Evolutionary conservation across 2,329 filamentous ascomycete species (phyloP), one percentile per base, ranked within the genome.

Genomic region (Talaromyces pinophilus): DNA sequence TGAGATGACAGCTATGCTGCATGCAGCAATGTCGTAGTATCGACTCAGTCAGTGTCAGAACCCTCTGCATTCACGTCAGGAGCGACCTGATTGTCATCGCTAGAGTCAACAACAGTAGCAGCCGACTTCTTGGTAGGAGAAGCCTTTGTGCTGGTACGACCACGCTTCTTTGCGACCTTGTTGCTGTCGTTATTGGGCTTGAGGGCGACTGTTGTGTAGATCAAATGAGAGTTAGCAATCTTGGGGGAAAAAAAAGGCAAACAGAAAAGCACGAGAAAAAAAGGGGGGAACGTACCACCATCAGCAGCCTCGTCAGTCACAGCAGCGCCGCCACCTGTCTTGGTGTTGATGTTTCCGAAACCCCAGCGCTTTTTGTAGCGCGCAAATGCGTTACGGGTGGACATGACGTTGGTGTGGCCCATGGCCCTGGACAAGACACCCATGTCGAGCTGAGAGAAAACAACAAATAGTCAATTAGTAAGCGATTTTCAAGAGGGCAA

Each of bases 141-240:
- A 10, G 30, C 30, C 38, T 62, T 62, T 17, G 35, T 11, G 19
- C 40, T 8, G 25, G 19, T 13, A 59, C 57, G 64, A 6, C 40
- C 64, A 35, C 59, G 59, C n/a, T 62, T 62, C n/a, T 65, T 65
- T n/a, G n/a, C 28, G 5, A 65, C 48, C 22, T 65, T 65, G 57
- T 40, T 59, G 15, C n/a, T 10, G 38, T 44, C 28, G n/a, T 19
- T 48, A 17, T 57, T 65, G 1, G 59, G 38, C 19, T 62, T 62
- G 19, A 65, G 48, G 2, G 19, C n/a, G 25, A 55, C 64, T 54
- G 44, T 46, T 65, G 19, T 7, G 44, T 22, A 30, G 15, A n/a
- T 7, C 33, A n/a, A 50, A 48, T 8, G 48, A 8, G 15, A 25
- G 19, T 57, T 57, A 57, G 54, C n/a, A 8, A 38, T 7, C 19